Conservation (phyloP, 306 rosid species). For the Acmispon strigosus region DNA sequence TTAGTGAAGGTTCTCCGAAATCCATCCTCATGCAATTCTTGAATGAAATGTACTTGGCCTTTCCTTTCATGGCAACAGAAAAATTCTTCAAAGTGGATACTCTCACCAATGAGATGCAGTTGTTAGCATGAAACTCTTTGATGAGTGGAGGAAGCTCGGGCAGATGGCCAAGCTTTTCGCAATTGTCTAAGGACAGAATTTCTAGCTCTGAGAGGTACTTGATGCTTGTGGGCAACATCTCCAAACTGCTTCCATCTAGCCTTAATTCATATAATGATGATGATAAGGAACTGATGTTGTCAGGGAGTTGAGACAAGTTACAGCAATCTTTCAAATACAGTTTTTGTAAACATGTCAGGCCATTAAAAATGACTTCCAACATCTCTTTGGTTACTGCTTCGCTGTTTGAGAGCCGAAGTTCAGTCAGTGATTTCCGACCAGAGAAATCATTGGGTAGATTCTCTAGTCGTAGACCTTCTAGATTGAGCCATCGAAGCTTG, state of each 20-base stretch:
- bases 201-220: neutral
- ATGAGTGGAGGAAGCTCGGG: slow-evolving; percentile 23
- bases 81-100: neutral
- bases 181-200: fast-evolving
- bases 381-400: neutral
- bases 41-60: neutral
- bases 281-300: neutral
- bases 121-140: neutral
- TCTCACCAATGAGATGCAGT: slow-evolving; percentile 17
- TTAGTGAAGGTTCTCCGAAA: neutral
- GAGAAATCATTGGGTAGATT: too few relatives aligned
- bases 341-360: neutral
- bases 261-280: neutral
- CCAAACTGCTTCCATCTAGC: neutral
- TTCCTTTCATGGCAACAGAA: neutral
- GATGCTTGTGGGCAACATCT: slow-evolving; percentile 3
- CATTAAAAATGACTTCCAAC: neutral
- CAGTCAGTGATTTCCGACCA: too few relatives aligned
- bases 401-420: too few relatives aligned
- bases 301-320: neutral
- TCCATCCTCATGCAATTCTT: neutral
- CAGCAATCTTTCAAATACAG: neutral
- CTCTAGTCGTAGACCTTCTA: too few relatives aligned
- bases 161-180: neutral
- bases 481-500: too few relatives aligned